Evolutionary conservation across 805 yeast genomes (phyloP), one percentile per base, ranked within the genome.

Genomic region (Yarrowia bubula): DNA sequence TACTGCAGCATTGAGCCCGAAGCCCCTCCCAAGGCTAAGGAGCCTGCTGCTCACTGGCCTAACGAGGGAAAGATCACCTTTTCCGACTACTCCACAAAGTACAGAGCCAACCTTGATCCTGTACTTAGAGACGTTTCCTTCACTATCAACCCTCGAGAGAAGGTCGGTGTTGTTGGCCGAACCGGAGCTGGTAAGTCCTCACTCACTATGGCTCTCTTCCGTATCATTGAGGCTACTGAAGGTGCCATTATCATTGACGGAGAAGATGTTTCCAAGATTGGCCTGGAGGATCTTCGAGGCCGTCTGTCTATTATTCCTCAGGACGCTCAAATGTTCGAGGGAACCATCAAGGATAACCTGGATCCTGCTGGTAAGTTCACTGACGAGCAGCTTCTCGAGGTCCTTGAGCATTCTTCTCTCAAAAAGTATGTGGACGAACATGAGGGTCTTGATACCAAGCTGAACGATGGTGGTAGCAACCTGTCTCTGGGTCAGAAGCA

Each of bases 121-220:
- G 93, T 88, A 2, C 78, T 89, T 72, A 83, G 86, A 67, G 76
- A 85, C 67, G 76, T 89, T 64, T 74, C 74, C 41, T 76, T 88
- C 48, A 74, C 75, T 8, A 78, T 88, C 58, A 74, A 78, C 9
- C 81, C 86, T 0, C 77, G 81, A 18, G 90, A 89, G 72, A 89
- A 88, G 71, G 82, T 90, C 70, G 96, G 96, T 62, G 86, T 90
- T 64, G 88, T 93, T 78, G 96, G 96, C 44, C 82, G 96, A 73
- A 90, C 96, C 0, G 96, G 96, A 70, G 96, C 96, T 6, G 96
- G 96, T 60, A 89, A 89, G 74, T 85, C 90, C 9, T 84, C 92
- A 1, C 84, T 90, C 63, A 86, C 88, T 85, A 80, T 84, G 41
- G 89, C 90, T 0, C 76, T 89, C 60, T 89, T 86, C 75, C 80